A percentile compares a stretch with the other conserved stretches of the same genome.
Evolutionary conservation across 73 alveolate genomes (phyloP).

Genomic region (Blepharisma japonicum): DNA sequence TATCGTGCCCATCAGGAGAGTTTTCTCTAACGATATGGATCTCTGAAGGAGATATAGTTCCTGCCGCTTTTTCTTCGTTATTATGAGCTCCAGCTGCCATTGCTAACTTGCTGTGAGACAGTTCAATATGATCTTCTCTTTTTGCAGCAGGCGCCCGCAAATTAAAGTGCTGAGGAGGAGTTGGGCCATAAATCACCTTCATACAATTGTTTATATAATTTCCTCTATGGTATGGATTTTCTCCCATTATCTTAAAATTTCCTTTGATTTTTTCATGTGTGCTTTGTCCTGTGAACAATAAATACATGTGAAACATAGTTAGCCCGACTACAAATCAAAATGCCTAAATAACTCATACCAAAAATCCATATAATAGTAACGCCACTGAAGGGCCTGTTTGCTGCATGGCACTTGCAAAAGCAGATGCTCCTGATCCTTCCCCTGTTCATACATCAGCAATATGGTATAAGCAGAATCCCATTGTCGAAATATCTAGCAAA

Average conservation of each 20-base stretch:
- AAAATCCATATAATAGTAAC: background rate
- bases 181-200: background rate
- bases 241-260: background rate
- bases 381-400: slow-evolving; percentile 15
- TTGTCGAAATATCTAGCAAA: background rate
- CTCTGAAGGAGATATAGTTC: too few relatives aligned
- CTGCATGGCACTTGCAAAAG: background rate
- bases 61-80: too few relatives aligned
- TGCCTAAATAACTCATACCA: background rate
- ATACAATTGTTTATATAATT: background rate
- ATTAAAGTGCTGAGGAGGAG: slow-evolving; percentile 17
- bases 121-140: background rate
- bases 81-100: background rate
- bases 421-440: background rate
- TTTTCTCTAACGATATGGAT: too few relatives aligned
- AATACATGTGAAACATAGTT: slow-evolving; percentile 58
- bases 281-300: slow-evolving; percentile 59
- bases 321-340: slow-evolving; percentile 44
- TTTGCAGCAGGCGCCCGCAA: background rate
- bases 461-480: slow-evolving; percentile 1
- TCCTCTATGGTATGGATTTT: slow-evolving; percentile 19
- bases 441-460: background rate
- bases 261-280: slow-evolving; percentile 65
- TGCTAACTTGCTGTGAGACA: slow-evolving; percentile 2
- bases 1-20: too few relatives aligned